These are phyloP conservation scores for Beauveria australis DNA, from an alignment of 2,329 filamentous ascomycete species.

Conservation along the genomic window DNA sequence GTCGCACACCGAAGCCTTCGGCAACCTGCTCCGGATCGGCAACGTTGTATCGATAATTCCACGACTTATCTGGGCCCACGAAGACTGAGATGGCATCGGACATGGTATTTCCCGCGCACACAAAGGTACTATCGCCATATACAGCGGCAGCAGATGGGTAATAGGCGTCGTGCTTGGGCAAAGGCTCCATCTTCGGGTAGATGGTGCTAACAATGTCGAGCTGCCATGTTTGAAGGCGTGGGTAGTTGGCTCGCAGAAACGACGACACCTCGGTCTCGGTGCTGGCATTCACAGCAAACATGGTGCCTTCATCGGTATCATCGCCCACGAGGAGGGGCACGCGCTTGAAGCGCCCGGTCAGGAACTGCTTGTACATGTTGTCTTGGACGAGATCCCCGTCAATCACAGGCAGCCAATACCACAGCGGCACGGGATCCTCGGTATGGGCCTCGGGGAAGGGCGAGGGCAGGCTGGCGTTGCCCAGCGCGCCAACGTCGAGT, in stretches of 20 bases:
- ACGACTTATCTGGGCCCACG: slow-evolving; percentile 21
- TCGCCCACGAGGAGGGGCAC: slow-evolving; percentile 34
- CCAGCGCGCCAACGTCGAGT: slow-evolving; percentile 26
- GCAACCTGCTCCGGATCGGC: slow-evolving; percentile 27
- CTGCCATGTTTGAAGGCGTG: slow-evolving; percentile 29
- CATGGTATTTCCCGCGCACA: slow-evolving; percentile 34
- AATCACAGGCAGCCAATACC: slow-evolving; percentile 44
- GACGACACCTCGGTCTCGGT: slow-evolving; percentile 24
- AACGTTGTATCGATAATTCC: slow-evolving; percentile 44
- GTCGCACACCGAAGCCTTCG: slow-evolving; percentile 37
- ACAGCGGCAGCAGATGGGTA: slow-evolving; percentile 34
- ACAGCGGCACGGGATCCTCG: slow-evolving; percentile 29
- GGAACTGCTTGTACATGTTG: slow-evolving; percentile 32
- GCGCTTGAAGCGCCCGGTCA: slow-evolving; percentile 30
- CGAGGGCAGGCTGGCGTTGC: slow-evolving; percentile 27
- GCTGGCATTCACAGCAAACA: slow-evolving; percentile 33
- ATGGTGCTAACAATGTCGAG: slow-evolving; percentile 25
- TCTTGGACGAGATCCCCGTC: slow-evolving; percentile 39
- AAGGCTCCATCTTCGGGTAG: slow-evolving; percentile 29
- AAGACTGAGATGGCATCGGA: slow-evolving; percentile 10
- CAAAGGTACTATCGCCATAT: slow-evolving; percentile 39
- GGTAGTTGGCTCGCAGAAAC: slow-evolving; percentile 42
- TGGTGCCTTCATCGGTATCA: slow-evolving; percentile 32
- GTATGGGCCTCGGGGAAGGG: slow-evolving; percentile 29
- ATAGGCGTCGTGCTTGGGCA: slow-evolving; percentile 33